Percentiles rank a stretch among this genome's conserved stretches.
Conservation (phyloP, 1,139 yeast genomes). For the Sugiyamaella paludigena region DNA sequence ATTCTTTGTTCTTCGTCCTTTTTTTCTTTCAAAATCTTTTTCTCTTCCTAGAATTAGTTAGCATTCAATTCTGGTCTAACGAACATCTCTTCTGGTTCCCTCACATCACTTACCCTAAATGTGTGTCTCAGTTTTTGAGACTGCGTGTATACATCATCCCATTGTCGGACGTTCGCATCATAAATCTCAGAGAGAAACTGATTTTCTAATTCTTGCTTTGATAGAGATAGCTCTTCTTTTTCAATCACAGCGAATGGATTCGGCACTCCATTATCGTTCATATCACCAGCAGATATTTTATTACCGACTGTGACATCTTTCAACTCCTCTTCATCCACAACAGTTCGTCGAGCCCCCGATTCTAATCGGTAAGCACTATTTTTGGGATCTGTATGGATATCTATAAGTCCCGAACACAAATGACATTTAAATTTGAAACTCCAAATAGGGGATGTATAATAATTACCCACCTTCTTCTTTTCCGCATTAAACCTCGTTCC, state of each 20-base stretch:
- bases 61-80: background rate
- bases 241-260: constrained; percentile 27
- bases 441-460: constrained; percentile 35
- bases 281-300: constrained; percentile 23
- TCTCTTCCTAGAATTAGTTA: constrained; percentile 12
- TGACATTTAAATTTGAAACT: constrained; percentile 34
- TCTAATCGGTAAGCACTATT: constrained; percentile 32
- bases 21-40: constrained; percentile 12
- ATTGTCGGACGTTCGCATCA: constrained; percentile 19
- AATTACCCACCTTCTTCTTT: constrained; percentile 33
- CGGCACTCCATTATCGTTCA: constrained; percentile 2
- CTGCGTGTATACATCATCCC: constrained; percentile 26
- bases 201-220: constrained; percentile 14
- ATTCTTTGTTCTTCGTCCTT: constrained; percentile 19
- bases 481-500: constrained; percentile 39
- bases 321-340: constrained; percentile 17
- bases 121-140: constrained; percentile 26
- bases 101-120: constrained; percentile 17
- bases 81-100: background rate
- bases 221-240: constrained; percentile 13
- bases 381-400: constrained; percentile 37
- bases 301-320: constrained; percentile 22
- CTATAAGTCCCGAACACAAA: constrained; percentile 30
- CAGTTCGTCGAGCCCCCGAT: constrained; percentile 31
- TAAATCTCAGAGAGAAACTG: constrained; percentile 17